Evolutionary conservation across 2,329 filamentous ascomycete species (phyloP).

Genomic region (Blastomyces silverae): DNA sequence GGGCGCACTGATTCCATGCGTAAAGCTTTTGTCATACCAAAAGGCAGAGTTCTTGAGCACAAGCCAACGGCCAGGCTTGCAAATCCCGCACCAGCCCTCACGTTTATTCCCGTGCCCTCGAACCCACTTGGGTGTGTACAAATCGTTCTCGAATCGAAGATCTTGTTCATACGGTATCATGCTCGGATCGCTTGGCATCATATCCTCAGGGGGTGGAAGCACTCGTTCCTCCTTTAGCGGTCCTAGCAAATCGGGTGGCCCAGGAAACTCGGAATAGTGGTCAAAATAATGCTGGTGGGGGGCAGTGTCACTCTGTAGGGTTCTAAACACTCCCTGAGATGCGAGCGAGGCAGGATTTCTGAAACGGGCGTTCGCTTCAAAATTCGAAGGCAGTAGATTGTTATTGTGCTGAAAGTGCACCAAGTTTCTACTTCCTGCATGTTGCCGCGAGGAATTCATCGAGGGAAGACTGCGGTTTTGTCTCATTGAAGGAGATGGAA

Average conservation of each 20-base stretch:
- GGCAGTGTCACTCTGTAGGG: conserved; percentile 68
- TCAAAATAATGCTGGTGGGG: conserved; percentile 50
- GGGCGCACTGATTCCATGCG: conserved; percentile 75
- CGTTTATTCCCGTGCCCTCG: conserved; percentile 80
- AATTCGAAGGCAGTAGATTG: conserved; percentile 44
- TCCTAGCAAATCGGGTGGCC: conserved; percentile 69
- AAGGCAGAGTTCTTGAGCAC: conserved; percentile 86
- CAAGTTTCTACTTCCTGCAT: background rate
- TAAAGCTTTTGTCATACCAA: conserved; percentile 91
- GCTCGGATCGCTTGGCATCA: conserved; percentile 70
- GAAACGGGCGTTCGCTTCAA: conserved; percentile 44
- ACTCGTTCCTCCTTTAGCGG: conserved; percentile 67
- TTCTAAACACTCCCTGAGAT: conserved; percentile 66
- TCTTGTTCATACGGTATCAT: conserved; percentile 72
- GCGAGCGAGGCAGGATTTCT: conserved; percentile 54
- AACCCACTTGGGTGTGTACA: conserved; percentile 79
- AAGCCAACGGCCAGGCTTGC: conserved; percentile 77
- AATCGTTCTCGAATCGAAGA: conserved; percentile 68
- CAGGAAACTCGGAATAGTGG: conserved; percentile 66
- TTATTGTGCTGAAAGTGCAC: conserved; percentile 19
- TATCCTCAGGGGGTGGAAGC: conserved; percentile 69
- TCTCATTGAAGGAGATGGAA: conserved; percentile 15
- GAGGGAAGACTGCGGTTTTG: conserved; percentile 8
- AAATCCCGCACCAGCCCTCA: conserved; percentile 84
- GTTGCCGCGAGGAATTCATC: background rate